Conservation (phyloP, 2,329 filamentous ascomycete species). For the Xylaria sp. region DNA sequence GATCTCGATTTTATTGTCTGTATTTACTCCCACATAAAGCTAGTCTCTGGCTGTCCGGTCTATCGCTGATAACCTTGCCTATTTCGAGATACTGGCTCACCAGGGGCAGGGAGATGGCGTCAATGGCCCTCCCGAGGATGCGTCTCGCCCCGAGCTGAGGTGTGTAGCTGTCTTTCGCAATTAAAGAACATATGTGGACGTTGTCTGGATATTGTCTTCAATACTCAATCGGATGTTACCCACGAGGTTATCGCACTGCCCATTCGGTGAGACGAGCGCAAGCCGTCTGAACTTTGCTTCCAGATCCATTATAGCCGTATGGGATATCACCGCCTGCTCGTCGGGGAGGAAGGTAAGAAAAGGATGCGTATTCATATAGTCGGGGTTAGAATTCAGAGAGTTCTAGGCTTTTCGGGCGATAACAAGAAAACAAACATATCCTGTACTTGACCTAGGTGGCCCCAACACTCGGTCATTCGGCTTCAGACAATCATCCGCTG, state of each 20-base stretch:
- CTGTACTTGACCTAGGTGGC: no score
- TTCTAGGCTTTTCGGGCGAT: conserved; percentile 45
- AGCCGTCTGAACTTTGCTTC: conserved; percentile 42
- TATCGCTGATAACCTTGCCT: conserved; percentile 48
- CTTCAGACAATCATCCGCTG: no score
- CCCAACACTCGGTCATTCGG: no score
- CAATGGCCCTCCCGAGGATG: conserved; percentile 44
- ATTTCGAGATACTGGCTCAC: conserved; percentile 48
- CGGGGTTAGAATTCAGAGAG: conserved; percentile 37
- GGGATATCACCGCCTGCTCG: conserved; percentile 54
- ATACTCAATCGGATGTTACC: conserved; percentile 52
- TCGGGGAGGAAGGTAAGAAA: conserved; percentile 44
- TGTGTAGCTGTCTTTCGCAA: conserved; percentile 50
- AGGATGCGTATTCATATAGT: conserved; percentile 49
- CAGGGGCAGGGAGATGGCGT: conserved; percentile 39
- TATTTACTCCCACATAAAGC: conserved; percentile 40
- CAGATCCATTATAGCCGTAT: conserved; percentile 56
- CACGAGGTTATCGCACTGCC: conserved; percentile 47
- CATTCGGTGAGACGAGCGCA: conserved; percentile 46
- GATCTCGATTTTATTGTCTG: conserved; percentile 37
- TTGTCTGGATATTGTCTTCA: conserved; percentile 46
- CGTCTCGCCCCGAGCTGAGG: conserved; percentile 52
- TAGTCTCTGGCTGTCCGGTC: conserved; percentile 37
- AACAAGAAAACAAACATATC: not conserved
- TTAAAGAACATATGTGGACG: conserved; percentile 47